phyloP scores from a whole-genome alignment of 768 basidiomycete species.

The Rhodotorula paludigena region DNA sequence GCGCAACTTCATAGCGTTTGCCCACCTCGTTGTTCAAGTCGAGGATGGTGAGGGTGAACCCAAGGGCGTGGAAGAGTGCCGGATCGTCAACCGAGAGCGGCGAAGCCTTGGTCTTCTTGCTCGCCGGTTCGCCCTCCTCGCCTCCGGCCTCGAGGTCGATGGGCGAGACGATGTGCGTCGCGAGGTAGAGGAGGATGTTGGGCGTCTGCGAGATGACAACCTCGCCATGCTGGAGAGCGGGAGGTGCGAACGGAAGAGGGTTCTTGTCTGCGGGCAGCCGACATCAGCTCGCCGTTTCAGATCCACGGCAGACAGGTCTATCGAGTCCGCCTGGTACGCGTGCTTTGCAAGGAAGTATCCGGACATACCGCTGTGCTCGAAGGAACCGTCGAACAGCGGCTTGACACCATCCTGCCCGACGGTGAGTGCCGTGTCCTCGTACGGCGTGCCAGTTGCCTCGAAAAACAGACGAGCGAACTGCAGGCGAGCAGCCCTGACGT shows the following conservation, averaged over 20 bases:
- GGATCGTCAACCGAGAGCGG: constrained; percentile 9
- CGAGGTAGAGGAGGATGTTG: constrained; percentile 42
- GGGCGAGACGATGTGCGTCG: constrained; percentile 9
- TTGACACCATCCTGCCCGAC: constrained; percentile 16
- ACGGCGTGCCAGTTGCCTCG: constrained; percentile 26
- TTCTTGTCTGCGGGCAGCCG: constrained; percentile 26
- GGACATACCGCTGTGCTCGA: constrained; percentile 8
- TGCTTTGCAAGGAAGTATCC: background rate
- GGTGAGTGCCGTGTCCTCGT: constrained; percentile 10
- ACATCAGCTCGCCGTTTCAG: no score
- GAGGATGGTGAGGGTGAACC: constrained; percentile 33
- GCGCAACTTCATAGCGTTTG: no score
- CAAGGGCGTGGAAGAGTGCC: constrained; percentile 19
- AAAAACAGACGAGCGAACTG: constrained; percentile 30
- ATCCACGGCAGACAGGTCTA: no score
- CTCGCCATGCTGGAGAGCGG: constrained; percentile 46
- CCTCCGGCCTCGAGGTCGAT: constrained; percentile 14
- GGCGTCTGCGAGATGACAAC: constrained; percentile 39
- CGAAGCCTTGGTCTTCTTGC: constrained; percentile 8
- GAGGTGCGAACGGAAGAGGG: constrained; percentile 50
- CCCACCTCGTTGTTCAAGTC: constrained; percentile 47
- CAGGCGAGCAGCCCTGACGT: no score
- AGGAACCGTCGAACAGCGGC: constrained; percentile 13
- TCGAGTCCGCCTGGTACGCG: no score
- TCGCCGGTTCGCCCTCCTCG: background rate